Percentiles rank a stretch among this genome's conserved stretches.
Evolutionary conservation across 208 protist genomes (phyloP).

Genomic region (Leishmania guyanensis): DNA sequence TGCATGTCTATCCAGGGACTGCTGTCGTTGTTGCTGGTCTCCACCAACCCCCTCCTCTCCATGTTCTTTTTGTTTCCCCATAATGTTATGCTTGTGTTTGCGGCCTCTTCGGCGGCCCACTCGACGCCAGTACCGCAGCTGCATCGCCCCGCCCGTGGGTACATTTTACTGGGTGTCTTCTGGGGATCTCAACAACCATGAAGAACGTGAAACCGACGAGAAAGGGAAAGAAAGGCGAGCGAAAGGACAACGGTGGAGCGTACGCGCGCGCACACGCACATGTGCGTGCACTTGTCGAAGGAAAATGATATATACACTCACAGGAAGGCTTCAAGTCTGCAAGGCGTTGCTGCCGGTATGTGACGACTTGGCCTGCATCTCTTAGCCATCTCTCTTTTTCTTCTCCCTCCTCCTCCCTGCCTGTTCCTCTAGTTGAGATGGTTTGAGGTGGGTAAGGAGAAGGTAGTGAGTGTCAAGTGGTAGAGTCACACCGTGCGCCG

Average conservation of each 20-base stretch:
- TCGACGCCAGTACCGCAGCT: neutral
- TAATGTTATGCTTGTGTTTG: neutral
- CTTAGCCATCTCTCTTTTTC: neutral
- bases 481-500: neutral
- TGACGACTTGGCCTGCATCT: neutral
- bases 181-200: neutral
- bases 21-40: neutral
- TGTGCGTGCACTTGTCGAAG: neutral
- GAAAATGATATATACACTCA: neutral
- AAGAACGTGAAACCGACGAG: neutral
- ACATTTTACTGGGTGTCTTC: neutral
- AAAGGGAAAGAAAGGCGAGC: neutral
- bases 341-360: neutral
- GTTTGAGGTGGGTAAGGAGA: neutral
- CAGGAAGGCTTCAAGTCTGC: neutral
- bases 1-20: neutral
- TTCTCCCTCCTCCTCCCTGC: neutral
- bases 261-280: neutral
- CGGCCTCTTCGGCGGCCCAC: neutral
- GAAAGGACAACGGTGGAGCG: too few species aligned
- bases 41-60: neutral
- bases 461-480: neutral
- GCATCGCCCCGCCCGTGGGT: neutral
- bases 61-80: neutral
- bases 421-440: too few species aligned